Evolutionary conservation across 2,329 filamentous ascomycete species (phyloP).

Genomic region (Fusarium sp.): DNA sequence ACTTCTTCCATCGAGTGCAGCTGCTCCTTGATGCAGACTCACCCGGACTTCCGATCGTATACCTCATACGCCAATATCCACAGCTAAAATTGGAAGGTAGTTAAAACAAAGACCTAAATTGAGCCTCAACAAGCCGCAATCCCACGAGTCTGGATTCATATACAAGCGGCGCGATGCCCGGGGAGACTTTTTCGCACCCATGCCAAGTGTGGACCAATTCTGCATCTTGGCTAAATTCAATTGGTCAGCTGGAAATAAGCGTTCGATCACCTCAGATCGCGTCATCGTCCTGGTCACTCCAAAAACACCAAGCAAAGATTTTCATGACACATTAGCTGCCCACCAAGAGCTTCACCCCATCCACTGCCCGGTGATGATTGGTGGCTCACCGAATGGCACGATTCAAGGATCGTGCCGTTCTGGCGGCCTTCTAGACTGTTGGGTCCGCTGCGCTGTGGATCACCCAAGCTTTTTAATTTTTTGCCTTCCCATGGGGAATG

Average conservation of each 20-base stretch:
- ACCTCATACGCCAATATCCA: not conserved
- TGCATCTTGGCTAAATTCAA: not conserved
- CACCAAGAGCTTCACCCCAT: not conserved
- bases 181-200: not conserved
- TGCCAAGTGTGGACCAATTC: constrained; percentile 28
- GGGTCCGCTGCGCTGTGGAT: constrained; percentile 18
- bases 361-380: not conserved
- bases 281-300: constrained; percentile 42
- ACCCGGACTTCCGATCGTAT: not conserved
- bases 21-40: not conserved
- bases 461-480: constrained; percentile 15
- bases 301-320: constrained; percentile 19
- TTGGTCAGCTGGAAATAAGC: constrained; percentile 24
- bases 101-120: constrained; percentile 1
- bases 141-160: constrained; percentile 16
- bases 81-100: constrained; percentile 25
- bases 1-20: not conserved
- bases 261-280: constrained; percentile 44
- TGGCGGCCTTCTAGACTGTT: constrained; percentile 39
- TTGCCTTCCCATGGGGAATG: constrained; percentile 23
- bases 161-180: constrained; percentile 24
- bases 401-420: constrained; percentile 36
- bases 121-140: constrained; percentile 12
- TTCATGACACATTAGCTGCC: constrained; percentile 38
- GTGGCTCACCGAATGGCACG: constrained; percentile 29